These are phyloP conservation scores for Ramaria rubella DNA, from an alignment of 768 basidiomycete genomes.

Conservation along the genomic window DNA sequence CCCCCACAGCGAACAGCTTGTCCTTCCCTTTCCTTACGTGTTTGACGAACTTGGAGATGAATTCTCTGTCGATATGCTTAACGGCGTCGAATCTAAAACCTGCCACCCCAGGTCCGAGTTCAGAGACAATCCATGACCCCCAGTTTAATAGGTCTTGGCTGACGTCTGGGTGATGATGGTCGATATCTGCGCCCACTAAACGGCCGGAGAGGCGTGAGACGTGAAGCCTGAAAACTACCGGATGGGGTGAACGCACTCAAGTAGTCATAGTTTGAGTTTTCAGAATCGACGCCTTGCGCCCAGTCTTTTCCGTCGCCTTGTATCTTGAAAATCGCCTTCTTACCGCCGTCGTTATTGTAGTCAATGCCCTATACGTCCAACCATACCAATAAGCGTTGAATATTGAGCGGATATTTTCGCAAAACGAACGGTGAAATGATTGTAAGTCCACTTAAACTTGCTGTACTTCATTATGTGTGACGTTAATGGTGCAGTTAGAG, in stretches of 20 bases:
- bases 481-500: background rate
- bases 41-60: constrained; percentile 61
- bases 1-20: constrained; percentile 32
- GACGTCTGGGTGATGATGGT: constrained; percentile 78
- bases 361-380: constrained; percentile 38
- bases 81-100: constrained; percentile 89
- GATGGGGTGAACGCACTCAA: background rate
- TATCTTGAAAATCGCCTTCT: constrained; percentile 64
- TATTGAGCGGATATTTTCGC: too few relatives aligned
- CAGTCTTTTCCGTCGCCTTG: constrained; percentile 52
- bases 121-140: constrained; percentile 74
- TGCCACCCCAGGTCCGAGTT: constrained; percentile 56
- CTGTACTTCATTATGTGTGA: constrained; percentile 51
- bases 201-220: background rate
- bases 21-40: constrained; percentile 18
- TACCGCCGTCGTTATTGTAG: constrained; percentile 65
- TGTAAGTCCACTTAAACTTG: constrained; percentile 60
- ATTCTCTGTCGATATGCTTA: constrained; percentile 76
- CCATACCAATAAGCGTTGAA: too few relatives aligned
- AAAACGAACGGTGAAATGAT: constrained; percentile 66
- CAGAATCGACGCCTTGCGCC: constrained; percentile 73
- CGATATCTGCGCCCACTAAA: constrained; percentile 34
- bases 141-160: constrained; percentile 66
- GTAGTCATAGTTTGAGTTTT: constrained; percentile 82
- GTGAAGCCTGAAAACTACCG: background rate